A percentile compares a stretch with the other conserved stretches of the same genome.
Evolutionary conservation across 495 filamentous ascomycete species (phyloP).

Genomic region (Cairneyella variabilis): DNA sequence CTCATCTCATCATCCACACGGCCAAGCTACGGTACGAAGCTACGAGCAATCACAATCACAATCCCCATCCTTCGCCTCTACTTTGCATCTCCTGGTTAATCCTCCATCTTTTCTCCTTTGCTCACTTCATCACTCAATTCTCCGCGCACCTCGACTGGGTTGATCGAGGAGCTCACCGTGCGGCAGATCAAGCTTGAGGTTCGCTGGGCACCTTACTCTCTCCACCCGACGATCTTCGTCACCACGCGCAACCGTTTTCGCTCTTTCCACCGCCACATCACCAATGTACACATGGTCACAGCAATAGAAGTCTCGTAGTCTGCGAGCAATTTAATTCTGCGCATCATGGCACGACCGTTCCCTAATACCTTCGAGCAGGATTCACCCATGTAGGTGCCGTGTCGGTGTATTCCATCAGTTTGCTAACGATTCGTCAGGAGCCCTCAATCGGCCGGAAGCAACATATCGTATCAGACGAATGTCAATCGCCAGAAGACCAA

Average conservation of each 20-base stretch:
- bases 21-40: no score
- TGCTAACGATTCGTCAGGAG: slow-evolving; percentile 18
- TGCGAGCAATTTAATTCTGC: slow-evolving; percentile 8
- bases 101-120: no score
- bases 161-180: no score
- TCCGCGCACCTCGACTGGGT: no score
- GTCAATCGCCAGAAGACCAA: slow-evolving; percentile 88
- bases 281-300: slow-evolving; percentile 13
- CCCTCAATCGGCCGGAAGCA: slow-evolving; percentile 9
- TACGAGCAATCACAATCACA: not conserved
- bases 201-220: not conserved
- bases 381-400: slow-evolving; percentile 19
- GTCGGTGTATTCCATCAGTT: not conserved
- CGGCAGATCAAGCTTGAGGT: not conserved
- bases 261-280: not conserved
- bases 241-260: not conserved
- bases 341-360: slow-evolving; percentile 25
- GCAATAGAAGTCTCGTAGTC: slow-evolving; percentile 20
- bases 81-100: no score
- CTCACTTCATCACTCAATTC: no score
- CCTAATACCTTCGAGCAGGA: slow-evolving; percentile 22
- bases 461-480: slow-evolving; percentile 58
- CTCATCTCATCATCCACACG: no score
- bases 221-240: not conserved
- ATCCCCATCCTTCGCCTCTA: no score